Conservation (phyloP, 495 filamentous ascomycete species). For the Tuber aestivum region DNA sequence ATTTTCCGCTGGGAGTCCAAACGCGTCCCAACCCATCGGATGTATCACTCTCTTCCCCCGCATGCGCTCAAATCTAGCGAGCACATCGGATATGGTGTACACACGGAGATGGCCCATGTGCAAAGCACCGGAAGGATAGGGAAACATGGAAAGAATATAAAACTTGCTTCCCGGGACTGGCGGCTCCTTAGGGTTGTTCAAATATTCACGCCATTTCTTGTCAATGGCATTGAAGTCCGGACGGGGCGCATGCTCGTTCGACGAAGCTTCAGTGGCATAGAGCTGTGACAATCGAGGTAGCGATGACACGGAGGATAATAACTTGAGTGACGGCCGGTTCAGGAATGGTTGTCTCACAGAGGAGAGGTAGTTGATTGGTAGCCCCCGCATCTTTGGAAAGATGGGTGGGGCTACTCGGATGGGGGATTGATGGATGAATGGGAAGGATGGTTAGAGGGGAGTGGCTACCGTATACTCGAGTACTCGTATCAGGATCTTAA, state of each 20-base stretch:
- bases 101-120: constrained; percentile 84
- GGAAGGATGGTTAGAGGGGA: background rate
- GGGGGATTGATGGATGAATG: background rate
- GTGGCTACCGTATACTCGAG: background rate
- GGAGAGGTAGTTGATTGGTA: background rate
- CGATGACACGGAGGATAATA: background rate
- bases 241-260: background rate
- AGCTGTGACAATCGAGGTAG: background rate
- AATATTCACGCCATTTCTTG: constrained; percentile 59
- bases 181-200: constrained; percentile 17
- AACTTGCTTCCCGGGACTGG: constrained; percentile 48
- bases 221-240: constrained; percentile 64
- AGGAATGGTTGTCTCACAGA: background rate
- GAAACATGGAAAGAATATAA: constrained; percentile 88
- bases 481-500: background rate
- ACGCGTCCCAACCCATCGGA: constrained; percentile 92
- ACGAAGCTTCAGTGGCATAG: background rate
- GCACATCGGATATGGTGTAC: constrained; percentile 83
- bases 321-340: background rate
- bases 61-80: constrained; percentile 71
- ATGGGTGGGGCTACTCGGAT: background rate
- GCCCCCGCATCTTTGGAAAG: background rate
- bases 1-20: constrained; percentile 86
- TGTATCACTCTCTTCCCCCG: constrained; percentile 70
- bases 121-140: constrained; percentile 83